These are phyloP conservation scores for Populus trichocarpa DNA, from an alignment of 441 rosid genomes.

Conservation along the genomic window DNA sequence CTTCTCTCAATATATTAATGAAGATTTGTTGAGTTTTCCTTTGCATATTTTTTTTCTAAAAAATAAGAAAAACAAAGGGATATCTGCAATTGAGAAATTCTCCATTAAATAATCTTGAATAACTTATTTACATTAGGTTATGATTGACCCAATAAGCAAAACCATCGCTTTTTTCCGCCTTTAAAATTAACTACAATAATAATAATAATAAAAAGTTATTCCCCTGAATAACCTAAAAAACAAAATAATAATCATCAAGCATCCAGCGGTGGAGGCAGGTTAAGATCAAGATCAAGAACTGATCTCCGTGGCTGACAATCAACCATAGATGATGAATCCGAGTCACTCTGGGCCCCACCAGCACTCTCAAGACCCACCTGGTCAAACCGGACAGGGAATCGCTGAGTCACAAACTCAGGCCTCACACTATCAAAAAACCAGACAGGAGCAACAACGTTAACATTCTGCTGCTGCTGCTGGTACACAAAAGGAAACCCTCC, in stretches of 20 bases:
- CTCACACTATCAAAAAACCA: too few relatives aligned
- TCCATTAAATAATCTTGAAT: slow-evolving; percentile 14
- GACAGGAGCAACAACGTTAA: too few relatives aligned
- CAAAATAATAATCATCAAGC: not conserved
- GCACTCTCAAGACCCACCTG: slow-evolving; percentile 12
- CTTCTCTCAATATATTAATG: too few relatives aligned
- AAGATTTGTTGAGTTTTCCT: too few relatives aligned
- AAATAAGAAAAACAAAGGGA: slow-evolving; percentile 1
- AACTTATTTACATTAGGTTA: slow-evolving; percentile 21
- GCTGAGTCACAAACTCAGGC: slow-evolving; percentile 27
- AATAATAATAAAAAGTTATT: not conserved
- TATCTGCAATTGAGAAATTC: slow-evolving; percentile 4
- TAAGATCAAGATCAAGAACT: slow-evolving; percentile 46
- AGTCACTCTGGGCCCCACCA: slow-evolving; percentile 29
- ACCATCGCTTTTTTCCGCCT: not conserved
- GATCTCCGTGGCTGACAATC: slow-evolving; percentile 26
- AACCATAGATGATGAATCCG: slow-evolving; percentile 51
- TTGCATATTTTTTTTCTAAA: not conserved
- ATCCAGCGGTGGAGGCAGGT: slow-evolving; percentile 49
- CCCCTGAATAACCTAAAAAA: not conserved
- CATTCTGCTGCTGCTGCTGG: slow-evolving; percentile 22
- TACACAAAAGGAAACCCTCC: slow-evolving; percentile 44
- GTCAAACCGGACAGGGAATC: slow-evolving; percentile 14
- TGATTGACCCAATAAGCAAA: slow-evolving; percentile 20
- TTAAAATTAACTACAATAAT: not conserved